phyloP scores from a whole-genome alignment of 345 rosid species.

The Lepidium africanum region DNA sequence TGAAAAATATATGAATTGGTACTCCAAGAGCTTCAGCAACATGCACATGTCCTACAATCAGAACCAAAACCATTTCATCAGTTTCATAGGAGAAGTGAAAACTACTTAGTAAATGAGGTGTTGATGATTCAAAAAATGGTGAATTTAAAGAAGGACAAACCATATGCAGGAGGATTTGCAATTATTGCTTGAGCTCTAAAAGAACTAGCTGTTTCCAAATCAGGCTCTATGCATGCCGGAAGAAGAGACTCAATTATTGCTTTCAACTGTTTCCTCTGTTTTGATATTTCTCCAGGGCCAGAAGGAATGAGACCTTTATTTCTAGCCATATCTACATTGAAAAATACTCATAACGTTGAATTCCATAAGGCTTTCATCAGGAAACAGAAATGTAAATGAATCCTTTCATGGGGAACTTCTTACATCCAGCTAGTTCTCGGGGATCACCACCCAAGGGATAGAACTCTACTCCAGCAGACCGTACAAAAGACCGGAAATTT shows the following conservation, averaged over 20 bases:
- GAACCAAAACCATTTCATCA: neutral
- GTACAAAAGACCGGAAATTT: constrained; percentile 73
- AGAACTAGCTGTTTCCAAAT: constrained; percentile 56
- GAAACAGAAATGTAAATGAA: neutral
- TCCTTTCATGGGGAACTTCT: constrained; percentile 34
- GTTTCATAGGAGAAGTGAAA: neutral
- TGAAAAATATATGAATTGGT: constrained; percentile 97
- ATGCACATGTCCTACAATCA: constrained; percentile 79
- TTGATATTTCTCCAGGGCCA: constrained; percentile 85
- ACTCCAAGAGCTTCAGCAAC: constrained; percentile 98
- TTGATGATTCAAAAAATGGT: neutral
- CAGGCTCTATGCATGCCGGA: constrained; percentile 89
- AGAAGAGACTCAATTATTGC: constrained; percentile 94
- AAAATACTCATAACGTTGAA: neutral
- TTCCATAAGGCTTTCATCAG: neutral
- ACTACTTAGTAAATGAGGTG: neutral
- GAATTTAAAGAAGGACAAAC: constrained; percentile 30
- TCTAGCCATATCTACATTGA: constrained; percentile 80
- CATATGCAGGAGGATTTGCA: constrained; percentile 98
- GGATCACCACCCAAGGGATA: constrained; percentile 98
- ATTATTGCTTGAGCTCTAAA: constrained; percentile 96
- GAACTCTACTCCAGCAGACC: constrained; percentile 78
- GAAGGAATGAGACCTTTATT: constrained; percentile 96
- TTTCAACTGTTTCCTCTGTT: constrained; percentile 85
- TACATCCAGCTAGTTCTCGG: constrained; percentile 91